phyloP scores from a whole-genome alignment of 176 grass and related monocot species.

The Leersia perrieri region DNA sequence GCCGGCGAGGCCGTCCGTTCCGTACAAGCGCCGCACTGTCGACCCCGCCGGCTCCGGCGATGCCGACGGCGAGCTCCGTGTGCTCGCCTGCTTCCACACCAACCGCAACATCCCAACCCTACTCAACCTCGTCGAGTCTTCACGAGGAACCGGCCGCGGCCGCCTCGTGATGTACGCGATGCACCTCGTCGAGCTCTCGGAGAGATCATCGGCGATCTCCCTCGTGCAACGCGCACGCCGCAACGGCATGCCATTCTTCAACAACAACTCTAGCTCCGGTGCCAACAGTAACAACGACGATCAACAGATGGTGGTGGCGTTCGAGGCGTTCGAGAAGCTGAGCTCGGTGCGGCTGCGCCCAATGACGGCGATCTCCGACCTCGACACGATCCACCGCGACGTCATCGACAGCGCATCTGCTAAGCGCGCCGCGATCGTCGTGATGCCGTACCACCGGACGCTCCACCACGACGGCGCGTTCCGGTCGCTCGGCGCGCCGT shows the following conservation, averaged over 20 bases:
- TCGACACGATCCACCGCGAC: constrained; percentile 72
- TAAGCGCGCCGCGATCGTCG: constrained; percentile 57
- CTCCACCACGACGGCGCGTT: constrained; percentile 60
- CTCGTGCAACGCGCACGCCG: constrained; percentile 62
- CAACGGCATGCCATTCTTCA: constrained; percentile 69
- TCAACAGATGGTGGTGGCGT: constrained; percentile 71
- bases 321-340: constrained; percentile 76
- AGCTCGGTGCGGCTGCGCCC: constrained; percentile 56
- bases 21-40: constrained; percentile 69
- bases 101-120: constrained; percentile 63
- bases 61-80: constrained; percentile 46
- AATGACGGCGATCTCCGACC: constrained; percentile 79
- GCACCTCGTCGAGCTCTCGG: constrained; percentile 80
- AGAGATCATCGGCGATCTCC: constrained; percentile 68
- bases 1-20: constrained; percentile 42
- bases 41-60: constrained; percentile 31
- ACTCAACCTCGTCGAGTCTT: constrained; percentile 74
- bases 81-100: constrained; percentile 79
- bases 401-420: constrained; percentile 49
- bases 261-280: constrained; percentile 12
- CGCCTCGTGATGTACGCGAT: constrained; percentile 62
- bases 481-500: constrained; percentile 46
- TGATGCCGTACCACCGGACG: constrained; percentile 74
- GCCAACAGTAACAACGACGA: no score
- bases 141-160: constrained; percentile 41